Percentiles rank a stretch among this genome's conserved stretches.
Conservation (phyloP, 78 protist genomes). For the Chrysochromulina tobinii region DNA sequence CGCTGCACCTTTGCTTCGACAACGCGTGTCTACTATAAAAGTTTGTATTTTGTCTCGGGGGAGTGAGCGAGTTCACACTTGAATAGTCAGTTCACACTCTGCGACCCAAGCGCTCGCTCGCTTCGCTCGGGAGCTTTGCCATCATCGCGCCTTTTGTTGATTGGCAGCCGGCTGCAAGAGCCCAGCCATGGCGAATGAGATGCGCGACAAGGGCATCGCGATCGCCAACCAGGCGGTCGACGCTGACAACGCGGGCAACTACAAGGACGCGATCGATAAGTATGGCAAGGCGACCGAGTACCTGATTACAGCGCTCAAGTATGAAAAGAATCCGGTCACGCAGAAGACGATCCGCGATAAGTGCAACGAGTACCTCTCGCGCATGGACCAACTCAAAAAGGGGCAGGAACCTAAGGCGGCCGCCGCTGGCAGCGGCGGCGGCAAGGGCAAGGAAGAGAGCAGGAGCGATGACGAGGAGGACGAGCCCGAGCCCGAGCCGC, state of each 20-base stretch:
- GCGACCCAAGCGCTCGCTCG: too few species aligned
- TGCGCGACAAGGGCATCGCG: constrained; percentile 15
- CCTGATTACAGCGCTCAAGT: background rate
- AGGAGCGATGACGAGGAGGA: background rate
- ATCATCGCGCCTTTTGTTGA: too few species aligned
- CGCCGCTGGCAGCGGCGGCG: background rate
- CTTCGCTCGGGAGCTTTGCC: too few species aligned
- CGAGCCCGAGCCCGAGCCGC: background rate
- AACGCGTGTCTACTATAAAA: too few species aligned
- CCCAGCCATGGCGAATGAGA: constrained; percentile 1
- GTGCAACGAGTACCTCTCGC: background rate
- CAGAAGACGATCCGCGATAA: constrained; percentile 9
- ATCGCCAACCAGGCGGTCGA: constrained; percentile 8
- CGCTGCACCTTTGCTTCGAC: too few species aligned
- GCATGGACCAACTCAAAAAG: background rate
- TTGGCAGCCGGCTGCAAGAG: too few species aligned
- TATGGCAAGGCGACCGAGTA: background rate
- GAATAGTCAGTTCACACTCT: too few species aligned
- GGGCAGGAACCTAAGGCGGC: background rate
- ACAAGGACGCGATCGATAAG: background rate
- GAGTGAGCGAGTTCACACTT: too few species aligned
- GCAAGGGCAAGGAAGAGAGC: background rate
- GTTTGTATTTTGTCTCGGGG: too few species aligned
- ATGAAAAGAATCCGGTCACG: background rate
- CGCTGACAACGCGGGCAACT: background rate